Conservation (phyloP, 225 moss, liverwort and hornwort genomes). For the Climacium dendroides region DNA sequence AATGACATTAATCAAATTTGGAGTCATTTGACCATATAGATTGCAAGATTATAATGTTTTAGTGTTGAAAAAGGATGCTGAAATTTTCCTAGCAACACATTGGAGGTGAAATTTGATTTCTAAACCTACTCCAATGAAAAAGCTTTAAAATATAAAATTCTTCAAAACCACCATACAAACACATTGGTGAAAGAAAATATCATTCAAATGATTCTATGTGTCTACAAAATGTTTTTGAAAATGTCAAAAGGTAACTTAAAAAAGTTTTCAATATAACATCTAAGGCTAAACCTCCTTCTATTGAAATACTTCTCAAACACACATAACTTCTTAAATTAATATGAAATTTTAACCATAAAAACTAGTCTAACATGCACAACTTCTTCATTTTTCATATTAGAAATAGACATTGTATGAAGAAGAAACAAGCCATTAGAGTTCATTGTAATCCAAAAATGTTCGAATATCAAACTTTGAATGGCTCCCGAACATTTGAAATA, state of each 20-base stretch:
- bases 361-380: accelerated
- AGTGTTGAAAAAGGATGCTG: neutral
- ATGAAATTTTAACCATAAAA: neutral
- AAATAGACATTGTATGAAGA: accelerated
- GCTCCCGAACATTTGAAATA: neutral
- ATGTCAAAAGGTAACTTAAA: neutral
- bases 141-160: neutral
- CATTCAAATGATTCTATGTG: neutral
- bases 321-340: neutral
- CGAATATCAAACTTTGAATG: neutral
- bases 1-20: neutral
- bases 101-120: neutral
- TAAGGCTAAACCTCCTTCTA: neutral
- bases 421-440: neutral
- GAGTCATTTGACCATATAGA: neutral
- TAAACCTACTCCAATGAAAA: neutral
- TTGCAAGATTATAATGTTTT: neutral
- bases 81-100: neutral
- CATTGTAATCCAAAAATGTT: accelerated
- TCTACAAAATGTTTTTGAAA: neutral
- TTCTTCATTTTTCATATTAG: neutral
- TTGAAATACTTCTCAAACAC: accelerated
- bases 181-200: neutral
- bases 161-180: accelerated
- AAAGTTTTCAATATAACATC: neutral